Evolutionary conservation across 1,139 yeast species (phyloP).

Genomic region (Trichomonascaceae sp.): DNA sequence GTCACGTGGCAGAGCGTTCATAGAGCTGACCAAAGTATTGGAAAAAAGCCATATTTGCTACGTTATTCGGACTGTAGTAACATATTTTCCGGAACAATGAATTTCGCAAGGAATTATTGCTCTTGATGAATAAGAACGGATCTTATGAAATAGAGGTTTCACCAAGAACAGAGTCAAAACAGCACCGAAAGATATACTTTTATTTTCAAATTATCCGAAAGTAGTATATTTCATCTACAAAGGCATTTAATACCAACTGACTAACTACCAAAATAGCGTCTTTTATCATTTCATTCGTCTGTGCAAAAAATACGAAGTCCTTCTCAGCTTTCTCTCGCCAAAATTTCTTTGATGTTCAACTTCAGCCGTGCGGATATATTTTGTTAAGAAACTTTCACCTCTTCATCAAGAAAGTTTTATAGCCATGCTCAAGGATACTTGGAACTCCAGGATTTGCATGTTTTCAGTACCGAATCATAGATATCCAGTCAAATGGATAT

Average conservation of each 20-base stretch:
- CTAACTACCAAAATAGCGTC: too few relatives aligned
- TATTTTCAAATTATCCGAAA: too few relatives aligned
- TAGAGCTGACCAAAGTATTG: not conserved
- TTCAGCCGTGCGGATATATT: not conserved
- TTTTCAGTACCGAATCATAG: not conserved
- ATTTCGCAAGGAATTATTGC: too few relatives aligned
- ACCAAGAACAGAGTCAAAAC: too few relatives aligned
- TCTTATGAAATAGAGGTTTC: too few relatives aligned
- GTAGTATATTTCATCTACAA: too few relatives aligned
- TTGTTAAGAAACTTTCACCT: not conserved
- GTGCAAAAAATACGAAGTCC: not conserved
- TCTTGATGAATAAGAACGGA: too few relatives aligned
- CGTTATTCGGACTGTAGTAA: not conserved
- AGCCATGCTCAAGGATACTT: not conserved
- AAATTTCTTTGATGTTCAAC: not conserved
- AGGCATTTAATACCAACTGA: too few relatives aligned
- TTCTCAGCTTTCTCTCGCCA: too few relatives aligned
- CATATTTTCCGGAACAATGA: too few relatives aligned
- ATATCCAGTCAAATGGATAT: not conserved
- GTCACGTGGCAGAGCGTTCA: not conserved
- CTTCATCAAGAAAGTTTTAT: not conserved
- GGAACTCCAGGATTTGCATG: not conserved
- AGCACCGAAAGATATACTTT: too few relatives aligned
- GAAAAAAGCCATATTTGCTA: not conserved
- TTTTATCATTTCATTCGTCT: not conserved